Percentiles rank a stretch among this genome's conserved stretches.
Conservation (phyloP, 2,329 filamentous ascomycete species). For the Cadophora luteo-olivacea region DNA sequence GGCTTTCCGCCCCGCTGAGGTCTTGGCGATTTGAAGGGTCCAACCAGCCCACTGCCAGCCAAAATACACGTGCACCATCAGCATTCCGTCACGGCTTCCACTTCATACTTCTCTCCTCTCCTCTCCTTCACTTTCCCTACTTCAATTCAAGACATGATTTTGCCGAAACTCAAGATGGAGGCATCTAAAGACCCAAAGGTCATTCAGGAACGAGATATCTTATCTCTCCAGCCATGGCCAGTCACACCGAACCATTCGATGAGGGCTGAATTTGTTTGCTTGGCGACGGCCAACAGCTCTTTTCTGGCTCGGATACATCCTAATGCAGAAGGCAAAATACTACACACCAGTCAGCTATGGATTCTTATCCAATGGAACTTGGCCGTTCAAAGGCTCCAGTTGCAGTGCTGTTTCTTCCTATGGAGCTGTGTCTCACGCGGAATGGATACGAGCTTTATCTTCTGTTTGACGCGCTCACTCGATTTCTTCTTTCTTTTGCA, state of each 20-base stretch:
- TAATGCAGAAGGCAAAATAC: not conserved
- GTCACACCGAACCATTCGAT: not conserved
- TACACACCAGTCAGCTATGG: not conserved
- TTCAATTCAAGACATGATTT: not conserved
- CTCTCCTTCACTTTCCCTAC: not conserved
- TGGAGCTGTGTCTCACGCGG: not conserved
- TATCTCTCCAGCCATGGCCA: not conserved
- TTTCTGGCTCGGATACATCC: not conserved
- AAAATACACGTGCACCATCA: too few species aligned
- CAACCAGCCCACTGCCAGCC: too few species aligned
- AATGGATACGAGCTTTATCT: constrained; percentile 1
- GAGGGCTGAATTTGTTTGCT: not conserved
- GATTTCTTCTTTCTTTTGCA: not conserved
- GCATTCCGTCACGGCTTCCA: too few species aligned
- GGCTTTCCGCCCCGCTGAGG: too few species aligned
- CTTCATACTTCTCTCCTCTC: not conserved
- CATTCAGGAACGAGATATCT: not conserved
- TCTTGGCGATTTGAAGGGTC: not conserved
- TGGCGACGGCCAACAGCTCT: not conserved
- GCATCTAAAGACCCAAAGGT: not conserved
- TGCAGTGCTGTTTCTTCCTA: not conserved
- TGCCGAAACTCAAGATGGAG: not conserved
- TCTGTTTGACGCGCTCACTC: not conserved
- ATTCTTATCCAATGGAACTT: not conserved
- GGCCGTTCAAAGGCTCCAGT: not conserved